Evolutionary conservation across 78 protist genomes (phyloP).

Genomic region (Emiliania huxleyi): DNA sequence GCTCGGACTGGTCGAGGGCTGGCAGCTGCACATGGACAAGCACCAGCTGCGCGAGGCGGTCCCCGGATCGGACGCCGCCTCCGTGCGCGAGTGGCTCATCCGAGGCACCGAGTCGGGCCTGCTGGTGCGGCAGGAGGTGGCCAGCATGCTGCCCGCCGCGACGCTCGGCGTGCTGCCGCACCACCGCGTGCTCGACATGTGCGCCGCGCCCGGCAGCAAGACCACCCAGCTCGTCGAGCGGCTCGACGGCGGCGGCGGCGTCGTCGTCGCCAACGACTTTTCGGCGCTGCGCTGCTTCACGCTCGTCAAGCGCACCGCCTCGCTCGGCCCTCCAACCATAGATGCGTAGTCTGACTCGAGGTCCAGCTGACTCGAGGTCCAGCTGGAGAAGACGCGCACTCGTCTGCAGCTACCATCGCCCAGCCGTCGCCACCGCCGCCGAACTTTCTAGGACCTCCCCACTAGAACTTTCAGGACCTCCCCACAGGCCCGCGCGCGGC

Average conservation of each 20-base stretch:
- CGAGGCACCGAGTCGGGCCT: neutral
- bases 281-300: neutral
- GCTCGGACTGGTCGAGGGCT: neutral
- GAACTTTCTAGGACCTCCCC: too few relatives aligned
- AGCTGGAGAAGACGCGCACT: too few relatives aligned
- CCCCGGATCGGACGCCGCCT: neutral
- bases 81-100: conserved; percentile 11
- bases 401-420: too few relatives aligned
- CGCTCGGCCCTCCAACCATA: neutral
- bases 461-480: too few relatives aligned
- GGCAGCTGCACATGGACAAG: conserved; percentile 16
- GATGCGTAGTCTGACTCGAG: too few relatives aligned
- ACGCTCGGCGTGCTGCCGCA: neutral
- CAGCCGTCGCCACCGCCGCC: too few relatives aligned
- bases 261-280: conserved; percentile 28
- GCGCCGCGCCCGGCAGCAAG: conserved; percentile 72
- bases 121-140: conserved; percentile 30
- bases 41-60: neutral
- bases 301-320: neutral
- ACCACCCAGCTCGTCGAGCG: conserved; percentile 48
- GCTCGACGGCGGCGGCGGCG: conserved; percentile 3
- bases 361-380: too few relatives aligned
- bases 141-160: conserved; percentile 46
- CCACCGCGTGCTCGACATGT: conserved; percentile 52
- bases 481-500: too few relatives aligned